Conservation (phyloP, 2,329 filamentous ascomycete genomes). For the Aureobasidium namibiae region DNA sequence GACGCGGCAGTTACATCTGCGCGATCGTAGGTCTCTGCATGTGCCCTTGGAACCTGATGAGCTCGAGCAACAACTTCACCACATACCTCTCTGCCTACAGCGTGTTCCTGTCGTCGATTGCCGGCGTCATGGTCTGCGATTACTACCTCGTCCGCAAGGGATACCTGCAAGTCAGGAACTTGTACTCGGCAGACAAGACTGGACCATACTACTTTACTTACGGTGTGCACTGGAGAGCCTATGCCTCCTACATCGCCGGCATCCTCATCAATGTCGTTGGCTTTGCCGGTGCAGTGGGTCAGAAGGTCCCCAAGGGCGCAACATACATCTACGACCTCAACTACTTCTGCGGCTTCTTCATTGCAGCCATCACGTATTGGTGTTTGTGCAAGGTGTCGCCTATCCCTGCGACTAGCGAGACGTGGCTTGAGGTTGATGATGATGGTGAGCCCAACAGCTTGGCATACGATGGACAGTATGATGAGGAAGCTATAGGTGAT, state of each 20-base stretch:
- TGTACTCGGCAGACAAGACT: constrained; percentile 63
- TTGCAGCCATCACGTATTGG: constrained; percentile 62
- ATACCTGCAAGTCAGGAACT: constrained; percentile 67
- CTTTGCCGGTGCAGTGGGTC: constrained; percentile 74
- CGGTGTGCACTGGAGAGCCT: constrained; percentile 77
- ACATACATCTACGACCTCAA: constrained; percentile 85
- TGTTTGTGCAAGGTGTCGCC: constrained; percentile 60
- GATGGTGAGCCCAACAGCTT: constrained; percentile 11
- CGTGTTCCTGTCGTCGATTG: constrained; percentile 85
- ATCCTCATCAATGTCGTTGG: constrained; percentile 89
- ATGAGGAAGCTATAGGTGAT: constrained; percentile 5
- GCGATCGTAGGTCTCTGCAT: constrained; percentile 72
- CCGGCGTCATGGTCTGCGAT: constrained; percentile 81
- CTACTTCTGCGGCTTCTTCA: constrained; percentile 77
- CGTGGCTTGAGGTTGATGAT: constrained; percentile 69
- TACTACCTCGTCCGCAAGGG: constrained; percentile 82
- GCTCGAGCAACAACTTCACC: constrained; percentile 68
- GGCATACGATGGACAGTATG: constrained; percentile 8
- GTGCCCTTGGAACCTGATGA: constrained; percentile 76
- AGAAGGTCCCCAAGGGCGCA: constrained; percentile 64
- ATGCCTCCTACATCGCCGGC: constrained; percentile 70
- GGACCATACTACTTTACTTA: constrained; percentile 66
- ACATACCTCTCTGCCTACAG: constrained; percentile 88
- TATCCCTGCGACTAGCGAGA: constrained; percentile 56
- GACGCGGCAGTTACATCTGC: constrained; percentile 79